These are phyloP conservation scores for Larix kaempferi DNA, from an alignment of 75 land plant species.

Conservation along the genomic window DNA sequence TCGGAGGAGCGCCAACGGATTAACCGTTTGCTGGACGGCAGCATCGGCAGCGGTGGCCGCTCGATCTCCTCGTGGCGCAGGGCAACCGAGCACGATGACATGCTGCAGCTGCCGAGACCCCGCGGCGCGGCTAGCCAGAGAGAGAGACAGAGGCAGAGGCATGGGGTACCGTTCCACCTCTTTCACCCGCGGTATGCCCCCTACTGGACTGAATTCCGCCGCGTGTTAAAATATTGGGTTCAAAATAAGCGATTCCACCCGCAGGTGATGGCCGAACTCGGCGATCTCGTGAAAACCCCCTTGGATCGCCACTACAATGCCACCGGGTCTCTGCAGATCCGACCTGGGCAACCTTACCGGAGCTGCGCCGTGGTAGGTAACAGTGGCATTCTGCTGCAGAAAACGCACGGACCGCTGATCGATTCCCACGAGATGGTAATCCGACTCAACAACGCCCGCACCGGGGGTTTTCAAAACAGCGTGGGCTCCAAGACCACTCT, in stretches of 20 bases:
- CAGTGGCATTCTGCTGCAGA: conserved; percentile 76
- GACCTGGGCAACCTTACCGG: conserved; percentile 17
- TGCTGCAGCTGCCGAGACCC: conserved; percentile 15
- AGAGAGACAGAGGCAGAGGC: conserved; percentile 13
- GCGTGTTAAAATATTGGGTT: conserved; percentile 35
- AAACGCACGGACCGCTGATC: conserved; percentile 48
- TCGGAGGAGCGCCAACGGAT: conserved; percentile 24
- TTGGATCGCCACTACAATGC: conserved; percentile 35
- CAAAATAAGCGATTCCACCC: conserved; percentile 42
- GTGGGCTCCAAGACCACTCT: conserved; percentile 76
- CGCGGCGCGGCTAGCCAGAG: conserved; percentile 16
- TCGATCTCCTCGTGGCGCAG: background rate
- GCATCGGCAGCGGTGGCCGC: background rate
- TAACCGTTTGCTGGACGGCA: conserved; percentile 22
- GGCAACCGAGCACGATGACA: conserved; percentile 6
- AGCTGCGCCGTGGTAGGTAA: conserved; percentile 90
- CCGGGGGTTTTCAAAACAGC: conserved; percentile 26
- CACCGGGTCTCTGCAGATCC: background rate
- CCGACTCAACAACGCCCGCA: conserved; percentile 78
- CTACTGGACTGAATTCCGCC: conserved; percentile 47
- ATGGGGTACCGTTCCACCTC: conserved; percentile 19
- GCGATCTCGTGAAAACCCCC: conserved; percentile 27
- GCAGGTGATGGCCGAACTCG: conserved; percentile 45
- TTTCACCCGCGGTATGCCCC: conserved; percentile 33
- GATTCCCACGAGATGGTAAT: conserved; percentile 80